Percentiles rank a stretch among this genome's conserved stretches.
Conservation (phyloP, 148 eudicot species). For the Selenicereus undatus region DNA sequence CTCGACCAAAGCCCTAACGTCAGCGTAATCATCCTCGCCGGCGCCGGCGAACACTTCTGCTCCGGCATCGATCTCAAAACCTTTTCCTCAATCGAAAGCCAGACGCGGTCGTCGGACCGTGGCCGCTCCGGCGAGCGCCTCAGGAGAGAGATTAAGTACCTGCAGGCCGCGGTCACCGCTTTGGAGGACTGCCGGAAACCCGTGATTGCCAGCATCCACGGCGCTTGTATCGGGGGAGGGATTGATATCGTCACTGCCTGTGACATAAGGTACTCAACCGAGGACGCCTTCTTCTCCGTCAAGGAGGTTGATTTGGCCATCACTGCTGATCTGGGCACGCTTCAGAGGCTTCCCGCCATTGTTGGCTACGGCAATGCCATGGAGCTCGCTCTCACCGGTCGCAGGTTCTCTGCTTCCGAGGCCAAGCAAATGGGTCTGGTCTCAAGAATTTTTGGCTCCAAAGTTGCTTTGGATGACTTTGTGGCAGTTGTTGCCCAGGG, state of each 20-base stretch:
- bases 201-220: conserved; percentile 65
- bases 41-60: conserved; percentile 66
- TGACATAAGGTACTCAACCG: conserved; percentile 64
- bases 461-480: conserved; percentile 46
- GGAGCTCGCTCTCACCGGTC: conserved; percentile 76
- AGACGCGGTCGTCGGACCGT: conserved; percentile 28
- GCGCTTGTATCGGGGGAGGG: conserved; percentile 83
- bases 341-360: conserved; percentile 82
- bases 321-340: conserved; percentile 84
- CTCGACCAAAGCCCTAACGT: conserved; percentile 68
- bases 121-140: conserved; percentile 58
- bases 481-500: conserved; percentile 62
- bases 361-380: conserved; percentile 81
- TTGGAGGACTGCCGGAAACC: conserved; percentile 87
- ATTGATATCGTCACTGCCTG: conserved; percentile 85
- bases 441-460: conserved; percentile 48
- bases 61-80: conserved; percentile 74
- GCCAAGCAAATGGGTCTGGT: conserved; percentile 74
- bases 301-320: conserved; percentile 94
- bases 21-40: conserved; percentile 60
- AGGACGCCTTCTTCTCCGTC: conserved; percentile 62
- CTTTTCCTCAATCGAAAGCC: conserved; percentile 23
- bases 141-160: conserved; percentile 47
- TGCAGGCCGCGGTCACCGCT: conserved; percentile 68
- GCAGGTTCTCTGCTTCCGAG: conserved; percentile 59